These are phyloP conservation scores for Cadophora gregata DNA, from an alignment of 2,329 filamentous ascomycete genomes.

Conservation along the genomic window DNA sequence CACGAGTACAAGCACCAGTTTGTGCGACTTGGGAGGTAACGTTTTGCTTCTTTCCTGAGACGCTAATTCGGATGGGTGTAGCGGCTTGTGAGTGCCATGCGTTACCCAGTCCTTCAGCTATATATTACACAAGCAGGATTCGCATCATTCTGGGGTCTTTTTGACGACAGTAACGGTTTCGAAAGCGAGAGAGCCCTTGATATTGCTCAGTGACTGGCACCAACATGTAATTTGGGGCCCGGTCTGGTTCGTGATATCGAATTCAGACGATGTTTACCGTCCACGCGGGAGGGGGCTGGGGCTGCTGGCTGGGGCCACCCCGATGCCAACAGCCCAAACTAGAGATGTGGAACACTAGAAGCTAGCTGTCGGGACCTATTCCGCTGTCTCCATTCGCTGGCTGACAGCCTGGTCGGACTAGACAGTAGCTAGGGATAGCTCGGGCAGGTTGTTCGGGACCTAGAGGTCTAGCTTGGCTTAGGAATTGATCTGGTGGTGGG, in stretches of 20 bases:
- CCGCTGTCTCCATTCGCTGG: neutral
- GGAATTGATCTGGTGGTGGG: neutral
- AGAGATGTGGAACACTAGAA: neutral
- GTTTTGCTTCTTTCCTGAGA: neutral
- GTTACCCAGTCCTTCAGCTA: neutral
- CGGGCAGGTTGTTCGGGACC: slow-evolving; percentile 4
- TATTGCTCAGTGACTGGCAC: neutral
- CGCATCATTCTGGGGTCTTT: neutral
- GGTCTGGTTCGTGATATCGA: neutral
- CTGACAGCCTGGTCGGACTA: neutral
- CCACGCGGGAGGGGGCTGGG: slow-evolving; percentile 1
- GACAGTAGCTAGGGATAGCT: neutral
- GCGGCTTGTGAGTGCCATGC: slow-evolving; percentile 3
- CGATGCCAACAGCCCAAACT: neutral
- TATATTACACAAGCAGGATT: slow-evolving; percentile 4
- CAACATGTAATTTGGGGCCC: slow-evolving; percentile 3
- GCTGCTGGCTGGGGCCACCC: neutral
- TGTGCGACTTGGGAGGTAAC: neutral
- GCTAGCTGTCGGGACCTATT: neutral
- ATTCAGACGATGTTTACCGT: neutral
- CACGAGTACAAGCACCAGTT: slow-evolving; percentile 1
- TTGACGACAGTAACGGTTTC: neutral
- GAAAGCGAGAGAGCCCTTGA: neutral
- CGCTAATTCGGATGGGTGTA: slow-evolving; percentile 3
- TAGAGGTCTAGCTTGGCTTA: slow-evolving; percentile 1